Percentiles rank a stretch among this genome's conserved stretches.
Evolutionary conservation across 176 grass and related monocot species (phyloP).

Genomic region (Dactylis glomerata): DNA sequence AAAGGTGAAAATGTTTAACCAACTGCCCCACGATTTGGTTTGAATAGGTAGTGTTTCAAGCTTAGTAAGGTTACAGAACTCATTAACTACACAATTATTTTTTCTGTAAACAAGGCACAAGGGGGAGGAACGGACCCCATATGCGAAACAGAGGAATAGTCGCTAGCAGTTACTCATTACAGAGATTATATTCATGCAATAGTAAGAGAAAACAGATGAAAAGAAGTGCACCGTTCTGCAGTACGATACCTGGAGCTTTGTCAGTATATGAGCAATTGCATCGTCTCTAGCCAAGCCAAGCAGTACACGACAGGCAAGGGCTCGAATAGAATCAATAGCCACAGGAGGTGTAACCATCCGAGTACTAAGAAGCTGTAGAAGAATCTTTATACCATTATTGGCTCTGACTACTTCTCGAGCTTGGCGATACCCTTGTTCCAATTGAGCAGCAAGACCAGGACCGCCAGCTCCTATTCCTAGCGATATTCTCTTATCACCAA

Average conservation of each 20-base stretch:
- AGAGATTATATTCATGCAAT: not conserved
- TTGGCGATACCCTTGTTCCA: constrained; percentile 96
- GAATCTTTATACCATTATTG: constrained; percentile 97
- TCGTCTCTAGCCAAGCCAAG: constrained; percentile 95
- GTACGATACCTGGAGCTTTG: constrained; percentile 79
- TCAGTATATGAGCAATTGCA: constrained; percentile 94
- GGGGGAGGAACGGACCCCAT: not conserved
- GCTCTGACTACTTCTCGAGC: constrained; percentile 92
- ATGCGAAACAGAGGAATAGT: not conserved
- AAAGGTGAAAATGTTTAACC: not conserved
- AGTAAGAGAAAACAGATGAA: not conserved
- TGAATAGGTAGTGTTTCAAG: not conserved
- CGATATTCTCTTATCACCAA: constrained; percentile 83
- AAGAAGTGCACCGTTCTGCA: not conserved
- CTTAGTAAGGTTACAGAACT: not conserved
- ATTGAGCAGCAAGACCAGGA: constrained; percentile 93
- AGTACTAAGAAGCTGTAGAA: constrained; percentile 86
- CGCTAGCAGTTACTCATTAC: not conserved
- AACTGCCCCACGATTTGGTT: not conserved
- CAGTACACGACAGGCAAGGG: constrained; percentile 91
- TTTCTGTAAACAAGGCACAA: not conserved
- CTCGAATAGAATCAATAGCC: constrained; percentile 82
- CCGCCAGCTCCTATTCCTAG: constrained; percentile 83
- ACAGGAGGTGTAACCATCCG: constrained; percentile 87
- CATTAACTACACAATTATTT: constrained; percentile 1